Evolutionary conservation across 305 asterid species (phyloP), one percentile per base, ranked within the genome.

Genomic region (Fraxinus sp.): DNA sequence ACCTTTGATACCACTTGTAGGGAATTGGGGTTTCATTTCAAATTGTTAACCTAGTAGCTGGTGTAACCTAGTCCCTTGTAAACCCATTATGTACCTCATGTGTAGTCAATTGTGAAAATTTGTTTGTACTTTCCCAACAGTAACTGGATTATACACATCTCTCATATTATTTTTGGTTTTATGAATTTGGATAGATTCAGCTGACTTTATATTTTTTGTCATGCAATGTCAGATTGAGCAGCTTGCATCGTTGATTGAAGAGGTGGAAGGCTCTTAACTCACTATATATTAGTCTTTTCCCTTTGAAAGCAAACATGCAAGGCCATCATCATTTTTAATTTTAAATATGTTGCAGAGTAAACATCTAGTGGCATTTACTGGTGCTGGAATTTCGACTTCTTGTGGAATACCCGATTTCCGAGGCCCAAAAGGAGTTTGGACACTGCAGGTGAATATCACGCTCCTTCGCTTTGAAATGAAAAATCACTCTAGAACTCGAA

Each of bases 351-450:
- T 70, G 89, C 93, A 93, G 98, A 93, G 98, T 92, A 92, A 92
- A 91, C 97, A 94, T 89, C 87, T 96, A 80, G 99, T 96, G 90
- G 99, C 88, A 75, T 96, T 96, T 89, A 96, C 99, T 72, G 99
- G 99, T 84, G 98, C 99, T 35, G 97, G 99, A 81, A 96, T 96
- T 83, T 96, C 99, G 76, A 96, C 99, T 80, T 91, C 99, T 13
- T 94, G 97, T 87, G 99, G 99, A 80, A 96, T 94, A 91, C 99
- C 99, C 24, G 99, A 96, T 83, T 96, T 96, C 88, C 97, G 99
- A 84, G 99, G 99, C 79, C 99, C 99, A 80, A 94, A 93, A 84
- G 99, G 99, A 22, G 91, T 96, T 85, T 96, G 99, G 99, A 96
- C 99, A 20, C 97, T 96, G 86, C 99, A 96, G 96, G 99, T 94